These are phyloP conservation scores for Tephrocybe sp. DNA, from an alignment of 768 basidiomycete species.

Conservation along the genomic window DNA sequence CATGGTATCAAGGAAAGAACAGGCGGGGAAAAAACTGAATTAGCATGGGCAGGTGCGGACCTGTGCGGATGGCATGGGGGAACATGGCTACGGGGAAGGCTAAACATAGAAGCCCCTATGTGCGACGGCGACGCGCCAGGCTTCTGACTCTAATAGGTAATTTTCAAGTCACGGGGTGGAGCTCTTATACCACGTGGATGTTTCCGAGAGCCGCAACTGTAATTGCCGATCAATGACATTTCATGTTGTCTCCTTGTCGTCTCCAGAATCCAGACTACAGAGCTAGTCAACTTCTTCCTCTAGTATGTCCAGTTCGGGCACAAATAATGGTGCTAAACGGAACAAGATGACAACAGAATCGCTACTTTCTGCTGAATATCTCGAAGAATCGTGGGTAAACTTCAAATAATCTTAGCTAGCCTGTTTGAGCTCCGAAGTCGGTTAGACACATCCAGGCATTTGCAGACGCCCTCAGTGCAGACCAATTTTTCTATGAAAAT, in stretches of 20 bases:
- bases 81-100: no score
- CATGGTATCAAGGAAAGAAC: no score
- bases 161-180: no score
- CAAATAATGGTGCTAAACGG: background rate
- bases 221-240: no score
- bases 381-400: constrained; percentile 66
- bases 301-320: background rate
- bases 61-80: no score
- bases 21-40: no score
- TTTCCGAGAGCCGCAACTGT: background rate
- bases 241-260: no score
- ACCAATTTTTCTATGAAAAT: constrained; percentile 45
- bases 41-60: no score
- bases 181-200: background rate
- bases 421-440: constrained; percentile 6
- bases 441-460: constrained; percentile 67
- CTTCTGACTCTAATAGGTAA: no score
- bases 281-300: background rate
- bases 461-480: constrained; percentile 63
- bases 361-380: constrained; percentile 53
- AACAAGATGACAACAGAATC: constrained; percentile 16
- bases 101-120: no score
- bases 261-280: no score
- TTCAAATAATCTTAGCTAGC: background rate
- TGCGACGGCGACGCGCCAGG: no score